Percentiles rank a stretch among this genome's conserved stretches.
Evolutionary conservation across 2,329 filamentous ascomycete species (phyloP).

Genomic region (Fusarium irregulare): DNA sequence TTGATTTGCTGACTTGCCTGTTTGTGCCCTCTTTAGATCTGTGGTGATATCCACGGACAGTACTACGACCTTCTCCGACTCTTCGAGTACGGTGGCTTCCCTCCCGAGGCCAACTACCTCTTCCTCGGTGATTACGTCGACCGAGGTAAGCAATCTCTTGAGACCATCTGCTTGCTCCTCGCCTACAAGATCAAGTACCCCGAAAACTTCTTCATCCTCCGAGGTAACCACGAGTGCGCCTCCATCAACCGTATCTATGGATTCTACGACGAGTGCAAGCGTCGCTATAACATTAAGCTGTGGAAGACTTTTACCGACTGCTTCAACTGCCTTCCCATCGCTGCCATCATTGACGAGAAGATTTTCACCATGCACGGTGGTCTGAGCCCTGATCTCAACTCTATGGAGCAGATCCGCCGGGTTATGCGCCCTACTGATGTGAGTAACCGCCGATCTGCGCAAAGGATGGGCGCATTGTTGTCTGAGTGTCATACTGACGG

Average conservation of each 20-base stretch:
- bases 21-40: slow-evolving; percentile 74
- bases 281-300: slow-evolving; percentile 98
- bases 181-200: slow-evolving; percentile 99
- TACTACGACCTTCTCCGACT: slow-evolving; percentile 98
- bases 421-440: slow-evolving; percentile 99
- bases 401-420: slow-evolving; percentile 99
- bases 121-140: slow-evolving; percentile 99
- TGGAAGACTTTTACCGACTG: slow-evolving; percentile 99
- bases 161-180: slow-evolving; percentile 96
- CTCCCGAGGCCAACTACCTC: slow-evolving; percentile 98
- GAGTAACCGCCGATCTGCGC: slow-evolving; percentile 59
- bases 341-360: slow-evolving; percentile 99
- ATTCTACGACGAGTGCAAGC: slow-evolving; percentile 99
- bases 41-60: slow-evolving; percentile 98
- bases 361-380: slow-evolving; percentile 99
- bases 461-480: slow-evolving; percentile 17
- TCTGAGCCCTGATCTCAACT: slow-evolving; percentile 95
- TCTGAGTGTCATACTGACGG: slow-evolving; percentile 17
- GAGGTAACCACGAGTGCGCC: slow-evolving; percentile 98
- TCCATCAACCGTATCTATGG: slow-evolving; percentile 99
- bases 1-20: slow-evolving; percentile 30
- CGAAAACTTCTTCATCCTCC: slow-evolving; percentile 99
- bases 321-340: slow-evolving; percentile 99
- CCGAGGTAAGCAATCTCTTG: slow-evolving; percentile 97
- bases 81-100: slow-evolving; percentile 98